phyloP scores from a whole-genome alignment of 2,329 filamentous ascomycete species.

The Colletotrichum sp. region DNA sequence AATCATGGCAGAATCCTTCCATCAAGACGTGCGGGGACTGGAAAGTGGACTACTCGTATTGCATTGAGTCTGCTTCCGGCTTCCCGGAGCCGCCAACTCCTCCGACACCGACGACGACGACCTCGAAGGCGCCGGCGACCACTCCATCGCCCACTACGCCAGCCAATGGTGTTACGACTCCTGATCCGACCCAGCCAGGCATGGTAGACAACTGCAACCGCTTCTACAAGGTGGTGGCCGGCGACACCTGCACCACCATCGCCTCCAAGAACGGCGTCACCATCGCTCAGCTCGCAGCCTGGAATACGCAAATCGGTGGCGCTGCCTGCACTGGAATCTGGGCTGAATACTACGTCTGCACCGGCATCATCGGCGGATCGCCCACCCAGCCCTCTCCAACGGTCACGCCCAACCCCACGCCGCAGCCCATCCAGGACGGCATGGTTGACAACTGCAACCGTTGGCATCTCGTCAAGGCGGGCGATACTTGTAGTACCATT shows the following conservation, averaged over 20 bases:
- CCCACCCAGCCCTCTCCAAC: neutral
- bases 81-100: neutral
- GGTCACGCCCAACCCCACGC: conserved; percentile 27
- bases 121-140: too few relatives aligned
- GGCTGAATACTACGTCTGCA: neutral
- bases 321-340: neutral
- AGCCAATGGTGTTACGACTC: too few relatives aligned
- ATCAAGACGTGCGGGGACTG: too few relatives aligned
- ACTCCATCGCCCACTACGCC: too few relatives aligned
- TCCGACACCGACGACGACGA: too few relatives aligned
- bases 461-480: conserved; percentile 27
- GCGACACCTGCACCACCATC: conserved; percentile 20
- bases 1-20: too few relatives aligned
- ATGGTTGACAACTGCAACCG: conserved; percentile 33
- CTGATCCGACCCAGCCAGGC: conserved; percentile 8
- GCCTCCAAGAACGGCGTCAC: conserved; percentile 8
- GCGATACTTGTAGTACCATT: conserved; percentile 29
- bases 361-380: neutral
- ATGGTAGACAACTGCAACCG: conserved; percentile 25
- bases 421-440: conserved; percentile 31
- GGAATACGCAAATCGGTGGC: conserved; percentile 18
- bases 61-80: too few relatives aligned
- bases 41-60: too few relatives aligned
- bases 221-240: conserved; percentile 19
- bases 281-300: conserved; percentile 21